Evolutionary conservation across 176 grass and related monocot species (phyloP).

Genomic region (Oryza brachyantha): DNA sequence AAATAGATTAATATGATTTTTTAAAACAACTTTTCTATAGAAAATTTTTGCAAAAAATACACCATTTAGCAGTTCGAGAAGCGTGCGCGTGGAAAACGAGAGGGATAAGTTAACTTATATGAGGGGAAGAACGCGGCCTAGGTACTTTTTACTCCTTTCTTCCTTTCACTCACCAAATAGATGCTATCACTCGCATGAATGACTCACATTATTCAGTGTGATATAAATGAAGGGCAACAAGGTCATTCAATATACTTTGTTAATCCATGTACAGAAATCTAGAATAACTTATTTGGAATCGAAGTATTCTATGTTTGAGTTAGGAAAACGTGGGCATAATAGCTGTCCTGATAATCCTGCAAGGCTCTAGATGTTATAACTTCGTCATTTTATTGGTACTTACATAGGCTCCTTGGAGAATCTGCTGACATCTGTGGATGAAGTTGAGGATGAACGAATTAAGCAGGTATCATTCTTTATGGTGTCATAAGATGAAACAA

Average conservation of each 20-base stretch:
- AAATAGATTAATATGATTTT: too few relatives aligned
- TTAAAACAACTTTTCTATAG: too few relatives aligned
- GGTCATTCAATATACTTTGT: neutral
- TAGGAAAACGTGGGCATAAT: neutral
- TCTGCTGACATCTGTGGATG: slow-evolving; percentile 63
- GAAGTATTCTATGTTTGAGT: neutral
- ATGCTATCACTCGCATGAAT: neutral
- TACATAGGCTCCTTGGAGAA: slow-evolving; percentile 88
- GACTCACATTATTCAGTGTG: neutral
- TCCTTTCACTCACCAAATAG: neutral
- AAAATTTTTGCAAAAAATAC: too few relatives aligned
- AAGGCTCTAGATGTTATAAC: neutral
- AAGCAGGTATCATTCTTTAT: slow-evolving; percentile 54
- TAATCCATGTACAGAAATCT: neutral
- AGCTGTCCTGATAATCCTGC: slow-evolving; percentile 9
- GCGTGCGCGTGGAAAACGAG: too few relatives aligned
- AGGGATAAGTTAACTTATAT: too few relatives aligned
- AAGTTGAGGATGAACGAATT: slow-evolving; percentile 76
- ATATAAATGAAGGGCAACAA: neutral
- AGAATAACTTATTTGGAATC: neutral
- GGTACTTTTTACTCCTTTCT: neutral
- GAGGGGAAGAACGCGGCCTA: too few relatives aligned
- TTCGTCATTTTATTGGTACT: slow-evolving; percentile 27
- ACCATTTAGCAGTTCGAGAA: too few relatives aligned
- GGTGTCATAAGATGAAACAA: neutral